Evolutionary conservation across 768 basidiomycete species (phyloP).

Genomic region (Ramaria rubella): DNA sequence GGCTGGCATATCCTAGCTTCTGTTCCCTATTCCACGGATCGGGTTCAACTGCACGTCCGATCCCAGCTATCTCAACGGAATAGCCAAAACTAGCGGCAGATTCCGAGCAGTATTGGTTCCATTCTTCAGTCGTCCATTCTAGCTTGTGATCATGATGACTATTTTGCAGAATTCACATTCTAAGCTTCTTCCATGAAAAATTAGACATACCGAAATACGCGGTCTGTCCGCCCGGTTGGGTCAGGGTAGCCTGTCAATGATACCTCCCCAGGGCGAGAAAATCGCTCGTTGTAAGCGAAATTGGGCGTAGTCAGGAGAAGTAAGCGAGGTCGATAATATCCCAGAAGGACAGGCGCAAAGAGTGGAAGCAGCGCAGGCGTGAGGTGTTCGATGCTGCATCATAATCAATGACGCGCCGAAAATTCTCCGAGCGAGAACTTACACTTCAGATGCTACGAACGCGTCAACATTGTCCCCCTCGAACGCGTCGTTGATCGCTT

Average conservation of each 20-base stretch:
- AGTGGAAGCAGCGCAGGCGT: constrained; percentile 47
- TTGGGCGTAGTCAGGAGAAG: constrained; percentile 82
- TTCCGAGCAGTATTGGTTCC: constrained; percentile 50
- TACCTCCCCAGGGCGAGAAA: constrained; percentile 48
- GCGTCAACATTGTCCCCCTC: constrained; percentile 48
- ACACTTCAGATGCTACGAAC: constrained; percentile 81
- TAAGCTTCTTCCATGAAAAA: background rate
- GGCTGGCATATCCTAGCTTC: constrained; percentile 57
- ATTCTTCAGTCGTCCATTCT: constrained; percentile 81
- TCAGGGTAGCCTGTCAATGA: constrained; percentile 53
- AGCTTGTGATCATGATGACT: constrained; percentile 83
- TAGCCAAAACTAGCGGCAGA: constrained; percentile 69
- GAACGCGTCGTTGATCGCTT: constrained; percentile 60
- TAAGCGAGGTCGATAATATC: constrained; percentile 66
- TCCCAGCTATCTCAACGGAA: constrained; percentile 46
- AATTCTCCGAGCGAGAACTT: too few species aligned
- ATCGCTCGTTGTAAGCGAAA: constrained; percentile 74
- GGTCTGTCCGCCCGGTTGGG: constrained; percentile 66
- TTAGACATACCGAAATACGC: constrained; percentile 43
- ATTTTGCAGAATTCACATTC: constrained; percentile 7
- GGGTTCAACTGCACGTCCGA: constrained; percentile 51
- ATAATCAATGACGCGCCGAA: background rate
- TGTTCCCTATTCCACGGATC: constrained; percentile 73
- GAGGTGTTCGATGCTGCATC: constrained; percentile 72
- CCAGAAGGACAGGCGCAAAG: constrained; percentile 68